Conservation (phyloP, 345 rosid species). For the Rhizophora mangle region DNA sequence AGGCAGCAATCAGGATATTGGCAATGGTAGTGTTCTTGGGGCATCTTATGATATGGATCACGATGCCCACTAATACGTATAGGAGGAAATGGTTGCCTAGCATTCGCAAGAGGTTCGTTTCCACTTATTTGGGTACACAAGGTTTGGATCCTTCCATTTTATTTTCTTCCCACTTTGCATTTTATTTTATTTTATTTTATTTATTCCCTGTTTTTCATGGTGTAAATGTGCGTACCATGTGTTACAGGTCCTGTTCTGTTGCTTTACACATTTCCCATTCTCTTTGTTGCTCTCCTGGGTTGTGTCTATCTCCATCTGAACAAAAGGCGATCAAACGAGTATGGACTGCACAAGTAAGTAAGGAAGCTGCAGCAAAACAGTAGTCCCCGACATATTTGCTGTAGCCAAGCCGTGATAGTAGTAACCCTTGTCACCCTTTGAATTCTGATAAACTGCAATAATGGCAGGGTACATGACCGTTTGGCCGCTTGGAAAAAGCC, state of each 20-base stretch:
- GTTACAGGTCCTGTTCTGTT: conserved; percentile 14
- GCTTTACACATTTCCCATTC: conserved; percentile 9
- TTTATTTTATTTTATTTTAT: no score
- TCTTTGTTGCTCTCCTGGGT: conserved; percentile 24
- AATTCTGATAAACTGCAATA: no score
- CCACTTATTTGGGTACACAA: conserved; percentile 19
- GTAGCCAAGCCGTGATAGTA: no score
- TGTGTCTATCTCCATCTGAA: conserved; percentile 21
- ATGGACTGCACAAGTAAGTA: background rate
- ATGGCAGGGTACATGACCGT: background rate
- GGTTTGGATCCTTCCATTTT: conserved; percentile 3
- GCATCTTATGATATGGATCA: conserved; percentile 11
- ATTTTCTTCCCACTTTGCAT: background rate
- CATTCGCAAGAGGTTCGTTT: conserved; percentile 1
- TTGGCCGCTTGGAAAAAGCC: conserved; percentile 42
- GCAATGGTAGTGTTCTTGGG: conserved; percentile 17
- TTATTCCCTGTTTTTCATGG: background rate
- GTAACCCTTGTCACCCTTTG: no score
- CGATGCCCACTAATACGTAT: conserved; percentile 18
- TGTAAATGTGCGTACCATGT: background rate
- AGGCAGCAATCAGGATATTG: background rate
- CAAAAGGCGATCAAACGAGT: conserved; percentile 6
- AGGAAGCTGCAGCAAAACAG: background rate
- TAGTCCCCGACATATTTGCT: no score
- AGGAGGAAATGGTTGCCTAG: conserved; percentile 6